phyloP scores from a whole-genome alignment of 1,284 basidiomycete genomes.

The Trichosporon coremiiforme region DNA sequence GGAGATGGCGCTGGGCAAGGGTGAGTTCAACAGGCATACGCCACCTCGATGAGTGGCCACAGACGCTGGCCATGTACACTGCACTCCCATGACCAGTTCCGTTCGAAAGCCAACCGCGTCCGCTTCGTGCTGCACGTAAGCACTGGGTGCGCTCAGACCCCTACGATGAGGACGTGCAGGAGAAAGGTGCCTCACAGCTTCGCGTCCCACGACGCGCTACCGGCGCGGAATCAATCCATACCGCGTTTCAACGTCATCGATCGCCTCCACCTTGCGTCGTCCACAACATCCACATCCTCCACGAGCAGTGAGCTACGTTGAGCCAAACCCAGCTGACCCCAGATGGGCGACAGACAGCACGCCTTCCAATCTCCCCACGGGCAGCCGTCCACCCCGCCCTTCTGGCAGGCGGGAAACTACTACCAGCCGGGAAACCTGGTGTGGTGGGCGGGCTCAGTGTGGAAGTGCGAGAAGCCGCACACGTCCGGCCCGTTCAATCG shows the following conservation, averaged over 20 bases:
- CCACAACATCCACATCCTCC: background rate
- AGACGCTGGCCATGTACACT: too few species aligned
- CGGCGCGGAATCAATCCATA: background rate
- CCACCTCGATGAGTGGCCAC: too few species aligned
- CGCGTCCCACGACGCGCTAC: too few species aligned
- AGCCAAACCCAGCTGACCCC: background rate
- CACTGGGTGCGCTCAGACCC: too few species aligned
- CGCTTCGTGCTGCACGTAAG: too few species aligned
- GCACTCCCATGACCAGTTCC: too few species aligned
- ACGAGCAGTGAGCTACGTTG: background rate
- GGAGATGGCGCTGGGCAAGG: too few species aligned
- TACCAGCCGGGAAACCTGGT: slow-evolving; percentile 42
- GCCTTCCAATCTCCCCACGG: background rate
- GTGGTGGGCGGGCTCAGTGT: slow-evolving; percentile 44
- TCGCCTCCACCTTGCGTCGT: background rate
- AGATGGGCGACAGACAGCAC: slow-evolving; percentile 13
- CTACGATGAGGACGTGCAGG: too few species aligned
- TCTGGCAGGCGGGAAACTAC: slow-evolving; percentile 6
- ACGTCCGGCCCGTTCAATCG: slow-evolving; percentile 34
- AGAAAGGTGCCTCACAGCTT: too few species aligned
- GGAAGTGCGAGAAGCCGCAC: slow-evolving; percentile 46
- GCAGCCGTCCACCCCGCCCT: background rate
- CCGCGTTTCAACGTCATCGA: background rate
- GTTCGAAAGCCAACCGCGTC: too few species aligned
- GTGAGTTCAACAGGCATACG: too few species aligned